Percentiles rank a stretch among this genome's conserved stretches.
Conservation (phyloP, 768 basidiomycete species). For the Podaxis sp. region DNA sequence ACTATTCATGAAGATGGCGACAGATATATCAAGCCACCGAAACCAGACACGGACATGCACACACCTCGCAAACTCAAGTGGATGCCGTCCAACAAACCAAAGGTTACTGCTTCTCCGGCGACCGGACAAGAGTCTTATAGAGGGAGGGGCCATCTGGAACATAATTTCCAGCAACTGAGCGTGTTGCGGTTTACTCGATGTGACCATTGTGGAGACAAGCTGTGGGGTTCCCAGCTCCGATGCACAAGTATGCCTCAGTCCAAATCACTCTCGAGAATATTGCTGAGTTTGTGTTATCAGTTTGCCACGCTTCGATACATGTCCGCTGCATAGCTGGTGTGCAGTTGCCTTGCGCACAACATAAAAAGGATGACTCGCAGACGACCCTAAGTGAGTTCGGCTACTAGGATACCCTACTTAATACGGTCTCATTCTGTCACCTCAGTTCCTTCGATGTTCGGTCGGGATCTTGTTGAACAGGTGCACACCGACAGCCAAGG, state of each 20-base stretch:
- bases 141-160: conserved; percentile 47
- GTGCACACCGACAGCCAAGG: conserved; percentile 61
- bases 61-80: conserved; percentile 68
- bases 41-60: conserved; percentile 41
- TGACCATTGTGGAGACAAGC: conserved; percentile 95
- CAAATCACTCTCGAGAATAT: neutral
- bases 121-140: conserved; percentile 18
- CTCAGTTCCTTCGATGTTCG: conserved; percentile 87
- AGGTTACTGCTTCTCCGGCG: conserved; percentile 36
- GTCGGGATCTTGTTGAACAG: conserved; percentile 83
- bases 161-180: conserved; percentile 87
- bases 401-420: neutral
- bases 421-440: conserved; percentile 13
- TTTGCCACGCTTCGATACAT: conserved; percentile 83
- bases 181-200: conserved; percentile 87
- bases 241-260: conserved; percentile 66
- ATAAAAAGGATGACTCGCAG: conserved; percentile 34
- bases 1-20: conserved; percentile 45
- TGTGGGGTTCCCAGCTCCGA: conserved; percentile 96
- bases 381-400: conserved; percentile 33
- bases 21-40: conserved; percentile 33
- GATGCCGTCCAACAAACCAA: conserved; percentile 52
- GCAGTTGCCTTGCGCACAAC: conserved; percentile 60
- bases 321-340: conserved; percentile 77
- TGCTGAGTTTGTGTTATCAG: conserved; percentile 33